These are phyloP conservation scores for Blastobotrys peoriensis DNA, from an alignment of 805 yeast species.

Conservation along the genomic window DNA sequence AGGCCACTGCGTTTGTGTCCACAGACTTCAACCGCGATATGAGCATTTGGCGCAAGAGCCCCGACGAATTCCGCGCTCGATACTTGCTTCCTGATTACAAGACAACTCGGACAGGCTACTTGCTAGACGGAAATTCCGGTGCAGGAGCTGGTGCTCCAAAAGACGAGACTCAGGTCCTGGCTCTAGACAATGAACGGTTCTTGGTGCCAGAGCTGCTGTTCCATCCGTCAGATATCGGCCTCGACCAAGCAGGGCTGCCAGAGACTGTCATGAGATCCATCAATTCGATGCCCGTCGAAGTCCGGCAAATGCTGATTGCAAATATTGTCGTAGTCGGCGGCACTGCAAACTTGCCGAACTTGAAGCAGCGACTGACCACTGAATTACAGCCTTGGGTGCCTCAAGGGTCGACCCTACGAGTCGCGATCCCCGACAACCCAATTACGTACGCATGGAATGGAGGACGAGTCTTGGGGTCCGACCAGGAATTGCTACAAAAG, in stretches of 20 bases:
- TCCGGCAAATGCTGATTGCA: constrained; percentile 64
- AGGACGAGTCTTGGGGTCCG: constrained; percentile 41
- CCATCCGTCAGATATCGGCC: constrained; percentile 75
- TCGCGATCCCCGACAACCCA: constrained; percentile 31
- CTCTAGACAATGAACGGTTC: constrained; percentile 78
- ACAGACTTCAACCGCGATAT: constrained; percentile 47
- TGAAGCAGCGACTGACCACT: constrained; percentile 46
- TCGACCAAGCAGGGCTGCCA: constrained; percentile 73
- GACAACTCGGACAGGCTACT: constrained; percentile 71
- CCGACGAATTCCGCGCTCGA: constrained; percentile 30
- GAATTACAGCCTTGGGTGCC: constrained; percentile 34
- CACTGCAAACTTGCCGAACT: constrained; percentile 62
- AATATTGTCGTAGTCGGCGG: constrained; percentile 85
- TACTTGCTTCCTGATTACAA: constrained; percentile 86
- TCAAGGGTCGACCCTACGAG: constrained; percentile 24
- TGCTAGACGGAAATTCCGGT: constrained; percentile 25
- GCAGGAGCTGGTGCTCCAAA: constrained; percentile 11
- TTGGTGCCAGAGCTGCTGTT: constrained; percentile 80
- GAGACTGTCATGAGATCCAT: constrained; percentile 65
- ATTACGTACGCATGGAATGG: constrained; percentile 53
- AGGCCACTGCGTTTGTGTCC: constrained; percentile 66
- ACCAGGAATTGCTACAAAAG: constrained; percentile 34
- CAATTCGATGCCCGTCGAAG: constrained; percentile 61
- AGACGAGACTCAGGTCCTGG: constrained; percentile 59
- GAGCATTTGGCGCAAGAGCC: constrained; percentile 27